Evolutionary conservation across 805 yeast genomes (phyloP).

Genomic region (Schwanniomyces sp.): DNA sequence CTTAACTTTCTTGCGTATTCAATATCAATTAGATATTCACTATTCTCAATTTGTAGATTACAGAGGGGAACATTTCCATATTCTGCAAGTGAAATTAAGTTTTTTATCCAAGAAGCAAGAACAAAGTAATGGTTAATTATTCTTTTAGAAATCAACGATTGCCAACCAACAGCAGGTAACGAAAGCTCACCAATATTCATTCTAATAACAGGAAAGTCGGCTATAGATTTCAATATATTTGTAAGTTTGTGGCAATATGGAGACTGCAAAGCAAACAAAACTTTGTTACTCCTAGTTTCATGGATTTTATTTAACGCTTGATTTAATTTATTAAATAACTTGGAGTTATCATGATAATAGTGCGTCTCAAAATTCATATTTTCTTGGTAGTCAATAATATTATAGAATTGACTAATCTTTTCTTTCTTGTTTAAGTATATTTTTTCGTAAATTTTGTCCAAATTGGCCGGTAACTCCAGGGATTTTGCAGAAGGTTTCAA

Average conservation of each 20-base stretch:
- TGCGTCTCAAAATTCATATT: constrained; percentile 54
- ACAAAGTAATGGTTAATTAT: constrained; percentile 71
- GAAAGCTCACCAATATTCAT: constrained; percentile 59
- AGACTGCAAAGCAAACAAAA: constrained; percentile 72
- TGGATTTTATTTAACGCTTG: constrained; percentile 53
- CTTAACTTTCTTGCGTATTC: constrained; percentile 78
- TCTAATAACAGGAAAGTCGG: constrained; percentile 62
- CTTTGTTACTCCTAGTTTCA: constrained; percentile 60
- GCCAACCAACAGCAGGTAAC: constrained; percentile 83
- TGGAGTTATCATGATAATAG: constrained; percentile 53
- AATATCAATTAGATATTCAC: constrained; percentile 79
- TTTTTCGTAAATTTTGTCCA: constrained; percentile 58
- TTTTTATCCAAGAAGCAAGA: constrained; percentile 69
- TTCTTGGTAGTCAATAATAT: constrained; percentile 53
- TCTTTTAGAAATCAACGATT: constrained; percentile 60
- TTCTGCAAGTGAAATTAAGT: constrained; percentile 62
- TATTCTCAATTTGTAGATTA: constrained; percentile 74
- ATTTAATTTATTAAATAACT: constrained; percentile 60
- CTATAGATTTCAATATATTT: constrained; percentile 44
- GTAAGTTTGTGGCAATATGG: constrained; percentile 53
- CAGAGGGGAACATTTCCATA: constrained; percentile 85
- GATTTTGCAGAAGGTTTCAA: constrained; percentile 71
- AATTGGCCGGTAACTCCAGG: constrained; percentile 57
- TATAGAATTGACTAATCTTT: constrained; percentile 39
- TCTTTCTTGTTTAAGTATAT: constrained; percentile 47